These are phyloP conservation scores for Aquilaria sinensis DNA, from an alignment of 345 rosid species.

Conservation along the genomic window DNA sequence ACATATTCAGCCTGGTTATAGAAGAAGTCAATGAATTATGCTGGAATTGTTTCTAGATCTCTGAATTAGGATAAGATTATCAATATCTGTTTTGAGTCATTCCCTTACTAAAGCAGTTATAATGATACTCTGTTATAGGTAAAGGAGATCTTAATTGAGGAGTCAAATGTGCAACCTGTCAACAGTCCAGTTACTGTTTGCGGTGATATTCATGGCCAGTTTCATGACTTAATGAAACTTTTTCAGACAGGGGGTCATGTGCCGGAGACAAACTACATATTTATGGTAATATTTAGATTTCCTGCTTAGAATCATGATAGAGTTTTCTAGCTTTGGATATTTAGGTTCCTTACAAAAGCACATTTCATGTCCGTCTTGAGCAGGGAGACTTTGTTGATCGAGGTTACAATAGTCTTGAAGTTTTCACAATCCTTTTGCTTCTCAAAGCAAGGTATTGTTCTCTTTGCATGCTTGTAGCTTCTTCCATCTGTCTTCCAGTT, in stretches of 20 bases:
- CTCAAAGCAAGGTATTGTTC: constrained; percentile 76
- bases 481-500: not conserved
- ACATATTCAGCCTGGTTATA: too few species aligned
- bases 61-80: too few species aligned
- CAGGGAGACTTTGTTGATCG: constrained; percentile 97
- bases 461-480: not conserved
- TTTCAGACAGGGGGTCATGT: constrained; percentile 98
- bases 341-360: not conserved
- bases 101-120: too few species aligned
- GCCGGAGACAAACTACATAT: constrained; percentile 96
- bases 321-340: constrained; percentile 4
- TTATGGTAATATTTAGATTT: constrained; percentile 50
- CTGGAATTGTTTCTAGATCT: too few species aligned
- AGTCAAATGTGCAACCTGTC: constrained; percentile 98
- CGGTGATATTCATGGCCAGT: constrained; percentile 99
- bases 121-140: constrained; percentile 38
- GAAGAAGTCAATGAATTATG: too few species aligned
- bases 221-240: constrained; percentile 98
- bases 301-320: constrained; percentile 2
- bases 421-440: constrained; percentile 89
- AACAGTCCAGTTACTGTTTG: constrained; percentile 99
- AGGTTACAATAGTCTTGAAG: constrained; percentile 97
- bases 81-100: too few species aligned
- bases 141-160: constrained; percentile 94
- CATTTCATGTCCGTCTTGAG: constrained; percentile 8